Evolutionary conservation across 2,329 filamentous ascomycete species (phyloP), one percentile per base, ranked within the genome.

Genomic region (Pestalotiopsis sp.): DNA sequence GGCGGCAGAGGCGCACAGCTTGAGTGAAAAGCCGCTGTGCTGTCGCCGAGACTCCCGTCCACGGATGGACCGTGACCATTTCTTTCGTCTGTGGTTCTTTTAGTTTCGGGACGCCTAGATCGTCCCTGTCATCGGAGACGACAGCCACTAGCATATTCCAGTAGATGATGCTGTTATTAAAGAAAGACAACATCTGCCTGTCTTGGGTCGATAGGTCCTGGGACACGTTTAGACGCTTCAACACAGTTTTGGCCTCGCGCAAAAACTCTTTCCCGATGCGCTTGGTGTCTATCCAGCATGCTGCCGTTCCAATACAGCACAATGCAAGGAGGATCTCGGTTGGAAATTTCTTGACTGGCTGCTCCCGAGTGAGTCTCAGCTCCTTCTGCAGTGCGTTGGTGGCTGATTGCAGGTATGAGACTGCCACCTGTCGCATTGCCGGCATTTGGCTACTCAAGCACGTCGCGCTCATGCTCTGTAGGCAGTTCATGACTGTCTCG

Each of bases 401-500:
- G 1, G 80, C 80, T 1, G 73, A 73, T 58, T 77, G 75, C 58
- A 81, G 71, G n/a, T 80, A 75, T 2, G 74, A 69, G 5, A 75
- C 68, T 0, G 80, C 78, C 1, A 79, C 75, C 14, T 77, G 78
- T 4, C 73, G 71, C 74, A 82, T 61, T n/a, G 77, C 75, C 1
- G 79, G 79, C 17, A 81, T 68, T 20, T 78, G 68, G 0, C 76
- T 74, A 0, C 76, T 75, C 10, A 82, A 65, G 6, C 79, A 81
- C 0, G 76, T 76, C 0, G 80, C 80, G 0, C 80, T 80, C 80
- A 82, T 82, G 56, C 79, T 80, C 66, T 82, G 79, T 10, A 82
- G 68, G 10, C 77, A 77, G 62, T 75, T 79, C 64, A 79, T 80
- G 0, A 82, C 79, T 1, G 80, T 73, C 1, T 76, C 75, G 0